Percentiles rank a stretch among this genome's conserved stretches.
Conservation (phyloP, 805 yeast genomes). For the Lipomyces mesembrius region DNA sequence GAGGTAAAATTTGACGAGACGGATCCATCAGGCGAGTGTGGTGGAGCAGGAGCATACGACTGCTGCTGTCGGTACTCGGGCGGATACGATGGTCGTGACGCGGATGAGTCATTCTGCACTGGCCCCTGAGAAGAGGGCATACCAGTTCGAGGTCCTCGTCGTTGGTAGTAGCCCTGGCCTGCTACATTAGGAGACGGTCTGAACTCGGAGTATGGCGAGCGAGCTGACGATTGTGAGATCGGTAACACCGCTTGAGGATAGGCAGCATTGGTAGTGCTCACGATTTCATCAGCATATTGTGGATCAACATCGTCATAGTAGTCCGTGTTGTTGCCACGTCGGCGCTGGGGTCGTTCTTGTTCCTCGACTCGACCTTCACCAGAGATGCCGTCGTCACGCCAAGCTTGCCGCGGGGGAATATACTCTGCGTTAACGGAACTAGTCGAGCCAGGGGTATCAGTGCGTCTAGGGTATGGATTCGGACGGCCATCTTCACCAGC, state of each 20-base stretch:
- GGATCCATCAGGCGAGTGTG: conserved; percentile 46
- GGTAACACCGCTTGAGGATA: conserved; percentile 20
- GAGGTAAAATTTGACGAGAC: conserved; percentile 44
- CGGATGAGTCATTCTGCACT: conserved; percentile 6
- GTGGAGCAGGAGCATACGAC: conserved; percentile 24
- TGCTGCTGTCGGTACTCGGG: conserved; percentile 16
- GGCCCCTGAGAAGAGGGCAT: conserved; percentile 3
- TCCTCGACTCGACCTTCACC: neutral
- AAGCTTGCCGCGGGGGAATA: conserved; percentile 25
- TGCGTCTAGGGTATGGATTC: neutral
- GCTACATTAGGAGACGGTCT: conserved; percentile 15
- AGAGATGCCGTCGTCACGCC: conserved; percentile 12
- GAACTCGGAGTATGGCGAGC: conserved; percentile 20
- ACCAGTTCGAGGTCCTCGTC: conserved; percentile 16
- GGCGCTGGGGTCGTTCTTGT: neutral
- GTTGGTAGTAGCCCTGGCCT: conserved; percentile 8
- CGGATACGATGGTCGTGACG: conserved; percentile 19
- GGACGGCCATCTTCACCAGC: neutral
- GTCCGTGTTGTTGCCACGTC: conserved; percentile 10
- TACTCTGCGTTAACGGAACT: conserved; percentile 11
- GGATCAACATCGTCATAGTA: conserved; percentile 37
- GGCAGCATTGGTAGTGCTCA: neutral
- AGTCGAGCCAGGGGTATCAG: neutral
- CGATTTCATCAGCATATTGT: conserved; percentile 26
- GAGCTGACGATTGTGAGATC: conserved; percentile 10